Conservation (phyloP, 2,329 filamentous ascomycete genomes). For the Talaromyces verruculosus region DNA sequence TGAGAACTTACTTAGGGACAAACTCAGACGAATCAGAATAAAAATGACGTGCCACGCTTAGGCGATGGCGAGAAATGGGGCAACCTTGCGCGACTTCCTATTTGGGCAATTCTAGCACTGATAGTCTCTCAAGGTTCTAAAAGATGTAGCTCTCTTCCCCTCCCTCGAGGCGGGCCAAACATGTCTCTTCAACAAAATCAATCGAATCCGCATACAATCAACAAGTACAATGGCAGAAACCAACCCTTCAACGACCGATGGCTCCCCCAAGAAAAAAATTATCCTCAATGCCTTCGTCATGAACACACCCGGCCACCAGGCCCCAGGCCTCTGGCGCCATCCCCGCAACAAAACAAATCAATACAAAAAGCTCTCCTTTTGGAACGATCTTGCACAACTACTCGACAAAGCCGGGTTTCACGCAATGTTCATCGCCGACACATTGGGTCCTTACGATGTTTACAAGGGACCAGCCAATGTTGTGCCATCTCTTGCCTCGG, state of each 20-base stretch:
- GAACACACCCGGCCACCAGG: slow-evolving; percentile 49
- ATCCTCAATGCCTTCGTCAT: slow-evolving; percentile 51
- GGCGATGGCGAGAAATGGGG: slow-evolving; percentile 15
- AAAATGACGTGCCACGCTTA: slow-evolving; percentile 11
- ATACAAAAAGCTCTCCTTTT: slow-evolving; percentile 48
- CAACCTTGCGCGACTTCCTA: slow-evolving; percentile 4
- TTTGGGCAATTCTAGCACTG: not conserved
- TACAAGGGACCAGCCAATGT: slow-evolving; percentile 46
- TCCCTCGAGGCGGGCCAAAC: not conserved
- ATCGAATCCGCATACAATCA: not conserved
- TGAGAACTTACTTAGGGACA: not conserved
- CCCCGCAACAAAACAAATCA: slow-evolving; percentile 37
- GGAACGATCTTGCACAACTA: slow-evolving; percentile 49
- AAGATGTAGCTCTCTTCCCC: not conserved
- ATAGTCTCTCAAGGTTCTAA: not conserved
- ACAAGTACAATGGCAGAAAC: not conserved
- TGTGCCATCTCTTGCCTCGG: slow-evolving; percentile 40
- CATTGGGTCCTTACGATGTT: slow-evolving; percentile 50
- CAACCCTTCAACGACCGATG: not conserved
- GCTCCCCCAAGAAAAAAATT: slow-evolving; percentile 15
- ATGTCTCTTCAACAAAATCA: not conserved
- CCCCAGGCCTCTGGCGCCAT: slow-evolving; percentile 31
- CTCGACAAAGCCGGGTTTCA: slow-evolving; percentile 53
- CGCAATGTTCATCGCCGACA: slow-evolving; percentile 54
- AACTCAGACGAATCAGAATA: not conserved